Evolutionary conservation across 2,329 filamentous ascomycete genomes (phyloP).

Genomic region (Fusarium sp.): DNA sequence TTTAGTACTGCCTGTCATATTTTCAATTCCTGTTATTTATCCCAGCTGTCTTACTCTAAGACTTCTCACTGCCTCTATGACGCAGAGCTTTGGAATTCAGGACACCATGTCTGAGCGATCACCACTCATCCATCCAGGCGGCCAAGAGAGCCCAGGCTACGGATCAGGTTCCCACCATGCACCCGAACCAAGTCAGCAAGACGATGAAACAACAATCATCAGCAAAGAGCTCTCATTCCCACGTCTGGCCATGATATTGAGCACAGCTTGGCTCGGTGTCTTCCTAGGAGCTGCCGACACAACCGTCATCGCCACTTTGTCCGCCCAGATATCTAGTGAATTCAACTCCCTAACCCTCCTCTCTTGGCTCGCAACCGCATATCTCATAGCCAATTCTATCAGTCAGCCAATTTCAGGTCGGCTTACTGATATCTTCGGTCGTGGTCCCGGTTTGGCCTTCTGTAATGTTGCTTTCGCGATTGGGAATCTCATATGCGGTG

Average conservation of each 20-base stretch:
- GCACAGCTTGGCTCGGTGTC: conserved; percentile 3
- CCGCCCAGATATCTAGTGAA: conserved; percentile 80
- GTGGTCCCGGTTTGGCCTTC: conserved; percentile 77
- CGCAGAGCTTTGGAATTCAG: too few species aligned
- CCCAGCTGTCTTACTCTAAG: too few species aligned
- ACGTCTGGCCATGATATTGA: background rate
- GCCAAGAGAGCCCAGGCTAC: background rate
- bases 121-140: too few species aligned
- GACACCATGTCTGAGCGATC: too few species aligned
- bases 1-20: too few species aligned
- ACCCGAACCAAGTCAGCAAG: accelerated
- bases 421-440: conserved; percentile 83
- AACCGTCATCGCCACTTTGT: conserved; percentile 82
- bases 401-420: conserved; percentile 74
- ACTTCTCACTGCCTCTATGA: too few species aligned
- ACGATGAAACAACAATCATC: background rate
- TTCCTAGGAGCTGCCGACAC: conserved; percentile 72
- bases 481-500: conserved; percentile 81
- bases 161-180: accelerated
- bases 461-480: conserved; percentile 78
- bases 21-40: too few species aligned
- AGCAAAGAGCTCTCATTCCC: background rate
- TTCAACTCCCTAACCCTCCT: conserved; percentile 81
- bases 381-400: conserved; percentile 82
- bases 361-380: conserved; percentile 84